Evolutionary conservation across 1,139 yeast genomes (phyloP).

Genomic region (Spathaspora sp.): DNA sequence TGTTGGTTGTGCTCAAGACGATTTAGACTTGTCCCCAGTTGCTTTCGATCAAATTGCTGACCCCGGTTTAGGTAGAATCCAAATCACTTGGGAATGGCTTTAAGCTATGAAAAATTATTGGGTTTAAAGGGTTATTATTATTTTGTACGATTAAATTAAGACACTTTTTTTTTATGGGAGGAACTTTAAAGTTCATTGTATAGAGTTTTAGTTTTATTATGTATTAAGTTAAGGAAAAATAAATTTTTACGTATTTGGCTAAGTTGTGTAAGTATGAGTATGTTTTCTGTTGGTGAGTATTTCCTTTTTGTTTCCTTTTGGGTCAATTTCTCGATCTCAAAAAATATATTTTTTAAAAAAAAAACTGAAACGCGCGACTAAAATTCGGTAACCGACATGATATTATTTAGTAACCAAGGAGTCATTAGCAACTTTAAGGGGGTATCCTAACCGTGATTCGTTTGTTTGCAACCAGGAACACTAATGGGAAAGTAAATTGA

Average conservation of each 20-base stretch:
- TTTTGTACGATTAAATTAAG: background rate
- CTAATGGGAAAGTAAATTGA: background rate
- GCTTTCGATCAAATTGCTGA: conserved; percentile 42
- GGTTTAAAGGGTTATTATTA: background rate
- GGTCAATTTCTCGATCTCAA: too few relatives aligned
- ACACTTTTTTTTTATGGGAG: conserved; percentile 2
- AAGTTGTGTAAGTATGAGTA: background rate
- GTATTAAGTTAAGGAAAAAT: background rate
- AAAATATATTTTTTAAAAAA: background rate
- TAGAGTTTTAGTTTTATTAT: conserved; percentile 1
- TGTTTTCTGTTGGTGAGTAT: too few relatives aligned
- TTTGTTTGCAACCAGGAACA: background rate
- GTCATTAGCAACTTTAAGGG: background rate
- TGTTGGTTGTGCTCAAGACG: conserved; percentile 36
- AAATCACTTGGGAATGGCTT: conserved; percentile 42
- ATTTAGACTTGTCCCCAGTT: conserved; percentile 47
- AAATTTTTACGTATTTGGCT: background rate
- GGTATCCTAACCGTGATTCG: background rate
- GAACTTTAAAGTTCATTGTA: background rate
- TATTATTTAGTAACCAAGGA: background rate
- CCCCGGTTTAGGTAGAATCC: conserved; percentile 40
- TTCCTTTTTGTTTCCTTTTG: too few relatives aligned
- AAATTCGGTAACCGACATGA: background rate
- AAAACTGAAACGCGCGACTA: background rate
- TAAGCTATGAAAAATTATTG: conserved; percentile 1